Evolutionary conservation across 192 early-diverging fungal species (phyloP), one percentile per base, ranked within the genome.

Genomic region (Backusella australiensis): DNA sequence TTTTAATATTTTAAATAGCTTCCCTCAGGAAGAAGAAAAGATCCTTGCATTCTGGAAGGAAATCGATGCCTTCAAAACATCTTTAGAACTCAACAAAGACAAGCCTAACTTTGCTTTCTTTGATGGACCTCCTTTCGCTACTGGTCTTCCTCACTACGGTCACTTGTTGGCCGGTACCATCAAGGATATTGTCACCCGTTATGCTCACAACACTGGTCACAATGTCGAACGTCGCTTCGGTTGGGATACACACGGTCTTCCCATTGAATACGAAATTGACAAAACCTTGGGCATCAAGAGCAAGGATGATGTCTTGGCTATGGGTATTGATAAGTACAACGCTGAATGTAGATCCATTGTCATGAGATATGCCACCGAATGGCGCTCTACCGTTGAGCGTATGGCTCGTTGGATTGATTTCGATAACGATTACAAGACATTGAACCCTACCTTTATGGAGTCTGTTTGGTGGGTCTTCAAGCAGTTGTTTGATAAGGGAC

Each of bases 341-440:
- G 93, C 87, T 75, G 97, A 96, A 85, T 99, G 98, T 85, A 90
- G 98, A 71, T 83, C 91, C 53, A 98, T 99, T 82, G 98, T 99
- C 36, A 99, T 99, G 98, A 85, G 88, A 76, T 99, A 98, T 79
- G 85, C 95, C 23, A 79, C 75, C 17, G 98, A 98, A 78, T 99
- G 98, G 98, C 93, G 94, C 80, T 75, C 78, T 66, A 98, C 98
- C 9, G 93, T 99, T 75, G 95, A 95, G 75, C 93, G 98, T 69
- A 93, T 98, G 79, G 98, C 96, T 59, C 95, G 98, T 65, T 99
- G 98, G 98, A 99, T 99, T 79, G 98, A 99, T 83, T 99, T 99
- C 80, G 93, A 97, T 86, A 98, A 99, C 84, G 98, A 97, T 86
- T 99, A 99, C 90, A 99, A 99, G 86, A 98, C 98, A 12, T 84